Base-by-base conservation (phyloP, 345 rosid species). In the Leavenworthia alabamica region DNA sequence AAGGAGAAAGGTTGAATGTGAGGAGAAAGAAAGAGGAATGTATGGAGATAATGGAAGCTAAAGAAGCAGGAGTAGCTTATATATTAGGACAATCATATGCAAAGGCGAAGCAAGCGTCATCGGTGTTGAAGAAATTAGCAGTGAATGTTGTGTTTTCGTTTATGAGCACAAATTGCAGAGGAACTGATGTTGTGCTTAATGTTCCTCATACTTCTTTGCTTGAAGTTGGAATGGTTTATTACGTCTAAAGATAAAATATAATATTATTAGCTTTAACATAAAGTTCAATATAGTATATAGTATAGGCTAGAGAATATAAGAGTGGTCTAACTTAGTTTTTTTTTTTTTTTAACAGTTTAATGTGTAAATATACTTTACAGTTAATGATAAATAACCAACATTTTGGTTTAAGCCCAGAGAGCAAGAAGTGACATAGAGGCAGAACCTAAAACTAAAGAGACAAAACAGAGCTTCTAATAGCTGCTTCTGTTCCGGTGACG, bases 361-460 rank as follows among this genome's bases (percentile, higher is more conserved):
- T 54, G 51, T 55, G 74, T 70, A 62, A 55, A 68, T 68, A 62
- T 45, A 62, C 42, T 35, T 43, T 37, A 20, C 22, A 10, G 48
- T 55, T 16, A 27, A 56, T 37, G 22, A 20, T 20, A 20, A 20
- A 20, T 46, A 16, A 66, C 23, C 10, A 45, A 6, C n/a, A 2
- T 7, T 17, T 19, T 22, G 6, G 37, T 24, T 73, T 67, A 92
- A 69, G 97, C 97, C 98, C 98, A 92, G 3, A 92, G 74, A 27
- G 98, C 98, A 62, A 92, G 96, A 32, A 92, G 70, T 36, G 98
- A 92, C 98, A 92, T 92, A 24, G 84, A 74, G 7, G 83, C 76
- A 43, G 97, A 92, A 62, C 97, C 97, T 5, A 86, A 74, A 37
- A 62, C 46, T 20, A 92, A 71, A 24, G 91, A 86, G 35, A 92